Conservation (phyloP, 495 filamentous ascomycete species). For the Hypomontagnella monticulosa region DNA sequence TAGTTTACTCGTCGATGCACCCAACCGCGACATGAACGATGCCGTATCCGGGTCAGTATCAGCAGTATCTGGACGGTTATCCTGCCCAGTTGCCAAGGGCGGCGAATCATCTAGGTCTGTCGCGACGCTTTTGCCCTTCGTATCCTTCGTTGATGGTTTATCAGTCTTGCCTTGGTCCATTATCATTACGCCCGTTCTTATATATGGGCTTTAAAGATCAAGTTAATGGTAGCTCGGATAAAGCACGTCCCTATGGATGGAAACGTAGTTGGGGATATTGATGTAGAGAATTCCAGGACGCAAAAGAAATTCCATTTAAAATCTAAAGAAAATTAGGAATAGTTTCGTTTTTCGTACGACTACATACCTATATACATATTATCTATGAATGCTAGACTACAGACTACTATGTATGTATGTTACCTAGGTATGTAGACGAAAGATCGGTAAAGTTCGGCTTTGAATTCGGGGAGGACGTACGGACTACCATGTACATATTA, state of each 20-base stretch:
- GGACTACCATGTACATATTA: too few relatives aligned
- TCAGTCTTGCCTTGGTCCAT: conserved; percentile 19
- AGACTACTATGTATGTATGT: too few relatives aligned
- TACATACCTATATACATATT: neutral
- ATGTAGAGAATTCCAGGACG: too few relatives aligned
- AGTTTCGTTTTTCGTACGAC: neutral
- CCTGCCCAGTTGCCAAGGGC: conserved; percentile 1
- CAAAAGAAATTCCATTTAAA: too few relatives aligned
- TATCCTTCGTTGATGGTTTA: conserved; percentile 1
- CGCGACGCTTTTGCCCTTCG: conserved; percentile 32
- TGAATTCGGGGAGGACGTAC: neutral
- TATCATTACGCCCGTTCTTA: conserved; percentile 1
- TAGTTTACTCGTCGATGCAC: conserved; percentile 33
- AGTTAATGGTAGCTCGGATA: too few relatives aligned
- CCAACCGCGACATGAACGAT: conserved; percentile 32
- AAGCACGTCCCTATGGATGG: too few relatives aligned
- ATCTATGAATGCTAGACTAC: too few relatives aligned
- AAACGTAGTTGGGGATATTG: too few relatives aligned
- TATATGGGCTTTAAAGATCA: neutral
- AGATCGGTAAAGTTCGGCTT: conserved; percentile 31
- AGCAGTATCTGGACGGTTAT: neutral
- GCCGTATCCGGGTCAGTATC: neutral
- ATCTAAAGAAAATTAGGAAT: too few relatives aligned
- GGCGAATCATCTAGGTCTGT: conserved; percentile 1
- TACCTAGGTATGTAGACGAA: neutral